Evolutionary conservation across 202 grass and related monocot genomes (phyloP).

Genomic region (Dendrocalamus latiflorus): DNA sequence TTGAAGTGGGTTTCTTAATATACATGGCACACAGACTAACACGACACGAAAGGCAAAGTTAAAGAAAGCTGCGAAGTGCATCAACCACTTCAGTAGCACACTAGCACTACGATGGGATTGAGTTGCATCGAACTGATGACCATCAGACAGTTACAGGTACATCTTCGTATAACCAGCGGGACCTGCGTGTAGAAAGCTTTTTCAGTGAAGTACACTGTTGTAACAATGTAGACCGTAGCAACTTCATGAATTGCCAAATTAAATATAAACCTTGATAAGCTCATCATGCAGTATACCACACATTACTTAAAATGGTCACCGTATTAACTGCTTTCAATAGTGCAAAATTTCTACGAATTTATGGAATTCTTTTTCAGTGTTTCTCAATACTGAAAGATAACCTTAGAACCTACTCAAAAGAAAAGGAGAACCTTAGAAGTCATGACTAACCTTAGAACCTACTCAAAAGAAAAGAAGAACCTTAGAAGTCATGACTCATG

Average conservation of each 20-base stretch:
- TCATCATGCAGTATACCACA: not conserved
- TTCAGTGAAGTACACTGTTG: not conserved
- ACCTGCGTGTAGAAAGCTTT: conserved; percentile 13
- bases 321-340: not conserved
- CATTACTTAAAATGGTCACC: not conserved
- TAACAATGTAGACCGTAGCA: not conserved
- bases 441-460: not conserved
- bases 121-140: not conserved
- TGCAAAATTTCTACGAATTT: not conserved
- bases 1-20: conserved; percentile 8
- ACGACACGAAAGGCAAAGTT: not conserved
- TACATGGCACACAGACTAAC: conserved; percentile 2
- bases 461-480: not conserved
- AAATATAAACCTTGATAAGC: not conserved
- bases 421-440: not conserved
- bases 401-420: not conserved
- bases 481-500: not conserved
- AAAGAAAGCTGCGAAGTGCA: not conserved
- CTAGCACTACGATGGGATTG: not conserved
- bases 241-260: not conserved
- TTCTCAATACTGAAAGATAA: not conserved
- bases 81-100: not conserved
- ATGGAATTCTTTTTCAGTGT: not conserved
- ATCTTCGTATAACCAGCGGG: not conserved
- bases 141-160: not conserved